Base-by-base conservation (phyloP, 202 grass and related monocot genomes). In the Carex arenaria region DNA sequence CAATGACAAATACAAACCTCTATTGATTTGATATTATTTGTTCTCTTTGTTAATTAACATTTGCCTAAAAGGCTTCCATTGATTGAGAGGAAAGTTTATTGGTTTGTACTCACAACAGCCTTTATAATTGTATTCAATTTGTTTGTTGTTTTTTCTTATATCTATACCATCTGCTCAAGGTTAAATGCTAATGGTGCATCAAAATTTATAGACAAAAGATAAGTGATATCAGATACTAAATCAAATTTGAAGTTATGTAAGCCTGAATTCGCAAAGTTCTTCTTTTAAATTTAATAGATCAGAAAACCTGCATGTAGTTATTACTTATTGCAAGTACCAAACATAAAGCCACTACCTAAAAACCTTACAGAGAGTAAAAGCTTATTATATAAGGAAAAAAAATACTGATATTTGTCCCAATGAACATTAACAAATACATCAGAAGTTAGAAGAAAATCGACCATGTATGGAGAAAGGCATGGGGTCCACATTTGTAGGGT, bases 391-490 rank as follows among this genome's bases (percentile, higher is more conserved):
- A 47, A 76, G 52, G 73, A 11, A 57, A 67, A 67, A 43, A 74
- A 12, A 45, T 9, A 45, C 32, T 15, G 32, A 65, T 30, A 68
- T 68, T 68, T 68, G 40, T 55, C 36, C 68, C 42, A 32, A 80
- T 26, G 17, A 82, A 67, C 38, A 31, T 52, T 34, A 36, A 80
- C 57, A 82, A n/a, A 68, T 82, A 89, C 42, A 84, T 59, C 73
- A 67, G 12, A 20, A 77, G 75, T 87, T 80, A 89, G 90, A 85
- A 89, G 84, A 87, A 92, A 98, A 98, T 80, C 95, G 88, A 40
- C 85, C 82, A 56, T 85, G 67, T 56, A 93, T 91, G 75, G 92
- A 90, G 89, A 90, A 95, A 79, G 95, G 92, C 10, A 43, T 86
- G 65, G 26, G 70, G 70, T 94, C 86, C 76, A 98, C 91, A 84